These are phyloP conservation scores for Polyporus tsugae DNA, from an alignment of 1,284 basidiomycete species.

Conservation along the genomic window DNA sequence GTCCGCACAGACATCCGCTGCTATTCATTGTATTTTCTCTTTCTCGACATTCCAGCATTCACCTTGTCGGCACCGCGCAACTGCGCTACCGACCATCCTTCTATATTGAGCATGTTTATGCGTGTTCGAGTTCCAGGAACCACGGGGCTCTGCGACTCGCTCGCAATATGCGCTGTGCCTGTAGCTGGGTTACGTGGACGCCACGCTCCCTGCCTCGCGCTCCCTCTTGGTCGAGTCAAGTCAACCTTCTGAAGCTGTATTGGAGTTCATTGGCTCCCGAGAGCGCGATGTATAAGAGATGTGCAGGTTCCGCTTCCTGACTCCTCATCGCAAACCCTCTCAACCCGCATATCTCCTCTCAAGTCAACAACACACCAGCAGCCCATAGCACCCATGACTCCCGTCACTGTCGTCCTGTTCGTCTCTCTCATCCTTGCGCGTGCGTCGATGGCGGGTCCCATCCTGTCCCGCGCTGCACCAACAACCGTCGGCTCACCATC, in stretches of 20 bases:
- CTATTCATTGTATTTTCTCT: neutral
- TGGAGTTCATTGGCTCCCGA: neutral
- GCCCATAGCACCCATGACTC: neutral
- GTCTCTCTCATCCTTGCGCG: neutral
- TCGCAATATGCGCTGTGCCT: neutral
- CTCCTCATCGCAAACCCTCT: neutral
- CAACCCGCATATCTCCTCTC: neutral
- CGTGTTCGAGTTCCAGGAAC: neutral
- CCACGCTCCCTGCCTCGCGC: neutral
- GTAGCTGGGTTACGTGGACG: slow-evolving; percentile 1
- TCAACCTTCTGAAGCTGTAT: neutral
- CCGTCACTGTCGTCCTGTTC: neutral
- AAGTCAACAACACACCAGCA: neutral
- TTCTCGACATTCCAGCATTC: neutral
- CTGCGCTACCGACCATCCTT: neutral
- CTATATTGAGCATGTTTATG: neutral
- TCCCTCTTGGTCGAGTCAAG: neutral
- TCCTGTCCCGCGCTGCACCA: neutral
- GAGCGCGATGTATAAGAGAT: neutral
- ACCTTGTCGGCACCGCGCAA: slow-evolving; percentile 1
- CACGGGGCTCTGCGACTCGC: neutral
- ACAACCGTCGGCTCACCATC: neutral
- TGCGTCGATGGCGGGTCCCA: neutral
- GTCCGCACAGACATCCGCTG: neutral
- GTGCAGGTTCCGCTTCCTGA: neutral